phyloP scores from a whole-genome alignment of 2,329 filamentous ascomycete genomes.

The Colletotrichum sp. region DNA sequence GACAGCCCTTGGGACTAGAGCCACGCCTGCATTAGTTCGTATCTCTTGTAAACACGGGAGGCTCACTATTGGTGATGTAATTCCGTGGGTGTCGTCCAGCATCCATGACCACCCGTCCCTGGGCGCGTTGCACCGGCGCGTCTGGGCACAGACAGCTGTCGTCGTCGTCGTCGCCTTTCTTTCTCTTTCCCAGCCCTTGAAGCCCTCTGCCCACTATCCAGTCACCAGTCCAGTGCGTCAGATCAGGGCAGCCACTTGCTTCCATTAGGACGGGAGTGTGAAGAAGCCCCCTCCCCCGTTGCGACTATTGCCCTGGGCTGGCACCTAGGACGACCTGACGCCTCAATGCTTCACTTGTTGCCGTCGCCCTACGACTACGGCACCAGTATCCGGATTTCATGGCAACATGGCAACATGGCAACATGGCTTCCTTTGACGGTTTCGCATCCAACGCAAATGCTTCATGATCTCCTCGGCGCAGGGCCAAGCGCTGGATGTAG shows the following conservation, averaged over 20 bases:
- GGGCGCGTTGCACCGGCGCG: slow-evolving; percentile 10
- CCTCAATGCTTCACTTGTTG: not conserved
- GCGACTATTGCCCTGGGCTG: not conserved
- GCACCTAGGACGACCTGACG: not conserved
- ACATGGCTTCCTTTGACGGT: not conserved
- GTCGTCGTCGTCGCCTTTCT: not conserved
- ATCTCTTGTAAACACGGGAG: not conserved
- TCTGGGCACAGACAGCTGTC: slow-evolving; percentile 2
- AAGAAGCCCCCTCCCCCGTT: not conserved
- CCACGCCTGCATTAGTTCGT: not conserved
- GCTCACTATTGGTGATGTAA: slow-evolving; percentile 16
- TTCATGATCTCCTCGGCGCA: not conserved
- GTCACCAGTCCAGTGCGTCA: not conserved
- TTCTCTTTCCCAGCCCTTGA: not conserved
- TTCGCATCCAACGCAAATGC: not conserved
- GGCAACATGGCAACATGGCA: not conserved
- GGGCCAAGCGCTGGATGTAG: not conserved
- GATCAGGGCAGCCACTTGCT: not conserved
- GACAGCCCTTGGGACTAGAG: not conserved
- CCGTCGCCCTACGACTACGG: not conserved
- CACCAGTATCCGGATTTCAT: not conserved
- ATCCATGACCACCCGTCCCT: not conserved
- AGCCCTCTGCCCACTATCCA: not conserved
- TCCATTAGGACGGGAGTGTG: not conserved
- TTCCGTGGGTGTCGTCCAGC: not conserved